Percentiles rank a stretch among this genome's conserved stretches.
Evolutionary conservation across 2,329 filamentous ascomycete genomes (phyloP).

Genomic region (Arthrobotrys musiformis): DNA sequence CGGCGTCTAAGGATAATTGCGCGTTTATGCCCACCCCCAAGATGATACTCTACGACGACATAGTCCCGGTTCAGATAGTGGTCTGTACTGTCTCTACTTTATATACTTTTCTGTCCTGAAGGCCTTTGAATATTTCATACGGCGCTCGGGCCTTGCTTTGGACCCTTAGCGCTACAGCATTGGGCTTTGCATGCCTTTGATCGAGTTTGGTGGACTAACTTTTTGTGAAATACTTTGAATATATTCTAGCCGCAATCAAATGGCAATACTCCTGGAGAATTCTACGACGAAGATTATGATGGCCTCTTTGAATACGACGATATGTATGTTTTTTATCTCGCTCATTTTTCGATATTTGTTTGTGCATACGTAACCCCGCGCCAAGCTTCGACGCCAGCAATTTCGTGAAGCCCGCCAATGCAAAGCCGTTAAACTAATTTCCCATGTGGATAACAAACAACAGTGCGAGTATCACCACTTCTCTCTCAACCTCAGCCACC

Average conservation of each 20-base stretch:
- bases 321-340: constrained; percentile 6
- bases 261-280: background rate
- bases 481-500: constrained; percentile 38
- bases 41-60: constrained; percentile 31
- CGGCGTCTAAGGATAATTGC: constrained; percentile 14
- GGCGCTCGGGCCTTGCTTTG: no score
- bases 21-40: constrained; percentile 20
- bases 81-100: background rate
- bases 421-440: background rate
- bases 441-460: background rate
- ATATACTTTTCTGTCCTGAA: background rate
- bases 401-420: background rate
- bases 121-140: no score
- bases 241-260: constrained; percentile 10
- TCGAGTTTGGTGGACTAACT: background rate
- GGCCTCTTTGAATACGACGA: constrained; percentile 46
- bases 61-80: constrained; percentile 22
- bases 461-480: constrained; percentile 52
- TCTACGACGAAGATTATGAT: constrained; percentile 45
- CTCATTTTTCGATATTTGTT: background rate
- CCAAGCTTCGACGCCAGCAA: background rate
- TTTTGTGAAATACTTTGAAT: background rate
- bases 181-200: background rate
- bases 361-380: background rate
- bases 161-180: no score